Percentiles rank a stretch among this genome's conserved stretches.
Conservation (phyloP, 495 filamentous ascomycete species). For the Penicillium canescens region DNA sequence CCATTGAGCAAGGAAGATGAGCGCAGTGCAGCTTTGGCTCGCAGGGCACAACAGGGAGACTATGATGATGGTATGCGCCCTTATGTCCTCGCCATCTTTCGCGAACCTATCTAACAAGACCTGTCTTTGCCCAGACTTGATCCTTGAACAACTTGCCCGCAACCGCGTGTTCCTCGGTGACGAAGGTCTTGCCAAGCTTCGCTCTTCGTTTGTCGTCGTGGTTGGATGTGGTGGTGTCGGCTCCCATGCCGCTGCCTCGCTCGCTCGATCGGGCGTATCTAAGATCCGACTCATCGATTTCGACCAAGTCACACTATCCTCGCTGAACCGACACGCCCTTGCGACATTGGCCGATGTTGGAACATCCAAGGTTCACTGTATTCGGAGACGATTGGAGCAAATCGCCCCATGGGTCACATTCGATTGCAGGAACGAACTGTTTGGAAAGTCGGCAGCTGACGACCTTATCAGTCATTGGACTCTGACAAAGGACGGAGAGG, state of each 20-base stretch:
- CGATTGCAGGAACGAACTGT: constrained; percentile 85
- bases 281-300: constrained; percentile 93
- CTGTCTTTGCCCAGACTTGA: constrained; percentile 60
- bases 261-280: constrained; percentile 85
- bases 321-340: constrained; percentile 90
- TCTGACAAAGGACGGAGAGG: constrained; percentile 47
- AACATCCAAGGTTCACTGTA: constrained; percentile 86
- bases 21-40: constrained; percentile 71
- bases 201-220: constrained; percentile 79
- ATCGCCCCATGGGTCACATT: constrained; percentile 90
- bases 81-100: neutral
- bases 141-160: constrained; percentile 92
- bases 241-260: constrained; percentile 82
- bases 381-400: constrained; percentile 75
- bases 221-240: constrained; percentile 95
- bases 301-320: constrained; percentile 93
- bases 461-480: constrained; percentile 62
- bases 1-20: constrained; percentile 72
- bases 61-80: constrained; percentile 76
- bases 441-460: constrained; percentile 64
- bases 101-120: constrained; percentile 14
- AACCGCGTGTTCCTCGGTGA: constrained; percentile 91
- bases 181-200: constrained; percentile 75
- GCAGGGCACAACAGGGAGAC: constrained; percentile 79
- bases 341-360: constrained; percentile 94